phyloP scores from a whole-genome alignment of 257 asterid genomes.

The Nemophila menziesii region DNA sequence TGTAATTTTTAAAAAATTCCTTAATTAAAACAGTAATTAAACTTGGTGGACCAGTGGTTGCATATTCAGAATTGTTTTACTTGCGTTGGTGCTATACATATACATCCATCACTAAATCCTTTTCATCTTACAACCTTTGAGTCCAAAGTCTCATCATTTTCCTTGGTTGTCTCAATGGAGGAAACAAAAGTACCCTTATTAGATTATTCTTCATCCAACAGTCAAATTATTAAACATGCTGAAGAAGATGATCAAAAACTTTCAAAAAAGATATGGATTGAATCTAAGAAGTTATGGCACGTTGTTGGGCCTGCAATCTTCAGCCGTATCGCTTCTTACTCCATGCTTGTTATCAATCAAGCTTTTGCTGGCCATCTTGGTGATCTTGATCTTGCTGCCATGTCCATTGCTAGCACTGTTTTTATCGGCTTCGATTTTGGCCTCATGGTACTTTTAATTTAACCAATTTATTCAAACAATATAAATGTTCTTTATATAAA shows the following conservation, averaged over 20 bases:
- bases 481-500: too few relatives aligned
- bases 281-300: constrained; percentile 71
- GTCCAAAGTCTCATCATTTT: neutral
- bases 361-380: constrained; percentile 92
- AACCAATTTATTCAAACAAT: neutral
- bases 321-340: constrained; percentile 52
- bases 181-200: constrained; percentile 8
- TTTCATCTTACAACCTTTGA: too few relatives aligned
- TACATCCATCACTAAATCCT: too few relatives aligned
- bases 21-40: too few relatives aligned
- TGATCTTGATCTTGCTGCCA: constrained; percentile 74
- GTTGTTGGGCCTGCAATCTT: constrained; percentile 80
- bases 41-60: too few relatives aligned
- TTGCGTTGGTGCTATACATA: too few relatives aligned
- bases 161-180: neutral
- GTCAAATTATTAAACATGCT: neutral
- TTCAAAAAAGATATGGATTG: constrained; percentile 10
- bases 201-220: constrained; percentile 3
- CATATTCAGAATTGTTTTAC: too few relatives aligned
- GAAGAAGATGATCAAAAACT: constrained; percentile 4
- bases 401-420: constrained; percentile 58
- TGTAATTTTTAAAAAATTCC: too few relatives aligned
- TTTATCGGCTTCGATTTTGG: constrained; percentile 69
- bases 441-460: constrained; percentile 30
- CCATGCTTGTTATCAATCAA: constrained; percentile 65